phyloP scores from a whole-genome alignment of 345 rosid genomes.

The Excoecaria agallocha region DNA sequence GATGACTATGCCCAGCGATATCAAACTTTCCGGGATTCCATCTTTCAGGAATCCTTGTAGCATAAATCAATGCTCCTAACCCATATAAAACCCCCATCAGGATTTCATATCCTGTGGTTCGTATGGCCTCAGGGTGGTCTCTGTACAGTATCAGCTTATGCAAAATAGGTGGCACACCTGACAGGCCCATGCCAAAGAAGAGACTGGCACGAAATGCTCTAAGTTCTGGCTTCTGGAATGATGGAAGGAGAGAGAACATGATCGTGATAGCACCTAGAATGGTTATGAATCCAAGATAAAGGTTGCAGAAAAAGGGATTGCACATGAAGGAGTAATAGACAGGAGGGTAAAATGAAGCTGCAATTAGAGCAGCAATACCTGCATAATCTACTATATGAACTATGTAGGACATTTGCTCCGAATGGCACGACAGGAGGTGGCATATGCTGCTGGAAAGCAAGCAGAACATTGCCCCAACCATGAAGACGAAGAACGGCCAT shows the following conservation, averaged over 20 bases:
- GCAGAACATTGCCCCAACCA: slow-evolving; percentile 96
- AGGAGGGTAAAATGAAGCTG: slow-evolving; percentile 85
- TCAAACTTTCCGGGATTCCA: slow-evolving; percentile 97
- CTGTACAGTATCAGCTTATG: slow-evolving; percentile 76
- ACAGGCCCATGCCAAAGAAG: slow-evolving; percentile 81
- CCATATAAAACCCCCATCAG: slow-evolving; percentile 78
- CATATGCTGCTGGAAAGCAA: slow-evolving; percentile 81
- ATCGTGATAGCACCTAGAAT: slow-evolving; percentile 60
- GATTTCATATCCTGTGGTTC: slow-evolving; percentile 75
- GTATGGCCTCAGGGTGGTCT: slow-evolving; percentile 79
- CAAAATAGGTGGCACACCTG: slow-evolving; percentile 70
- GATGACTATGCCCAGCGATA: slow-evolving; percentile 96
- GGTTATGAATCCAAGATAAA: slow-evolving; percentile 83
- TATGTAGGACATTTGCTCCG: slow-evolving; percentile 67
- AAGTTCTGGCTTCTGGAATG: slow-evolving; percentile 73
- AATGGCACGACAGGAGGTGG: slow-evolving; percentile 90
- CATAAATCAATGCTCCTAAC: slow-evolving; percentile 72
- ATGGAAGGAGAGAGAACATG: slow-evolving; percentile 63
- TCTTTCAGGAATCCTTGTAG: slow-evolving; percentile 75
- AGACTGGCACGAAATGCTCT: slow-evolving; percentile 63
- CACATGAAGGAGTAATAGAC: slow-evolving; percentile 96
- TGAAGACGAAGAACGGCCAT: slow-evolving; percentile 89
- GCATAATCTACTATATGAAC: slow-evolving; percentile 86
- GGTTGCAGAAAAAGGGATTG: slow-evolving; percentile 78
- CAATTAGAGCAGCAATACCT: slow-evolving; percentile 78